These are phyloP conservation scores for Microbotryum intermedium DNA, from an alignment of 1,284 basidiomycete species.

Conservation along the genomic window DNA sequence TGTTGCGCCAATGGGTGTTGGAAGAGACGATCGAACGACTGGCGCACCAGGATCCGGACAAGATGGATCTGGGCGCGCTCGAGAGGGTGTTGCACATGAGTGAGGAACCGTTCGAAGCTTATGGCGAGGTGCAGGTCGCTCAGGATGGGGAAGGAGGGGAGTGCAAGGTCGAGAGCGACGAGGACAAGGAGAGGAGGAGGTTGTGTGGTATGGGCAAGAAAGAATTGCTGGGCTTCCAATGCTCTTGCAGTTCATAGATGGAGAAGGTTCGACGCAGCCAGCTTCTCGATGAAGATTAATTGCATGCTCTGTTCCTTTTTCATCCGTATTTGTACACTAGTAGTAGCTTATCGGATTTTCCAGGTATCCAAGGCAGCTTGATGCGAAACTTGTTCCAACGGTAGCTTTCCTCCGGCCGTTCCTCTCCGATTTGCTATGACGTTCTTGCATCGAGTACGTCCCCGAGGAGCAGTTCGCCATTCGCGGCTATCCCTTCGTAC, in stretches of 20 bases:
- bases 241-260: constrained; percentile 73
- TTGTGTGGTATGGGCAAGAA: constrained; percentile 69
- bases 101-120: constrained; percentile 63
- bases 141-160: constrained; percentile 38
- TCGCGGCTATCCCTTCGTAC: constrained; percentile 24
- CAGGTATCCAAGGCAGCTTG: too few species aligned
- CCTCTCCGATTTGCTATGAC: too few species aligned
- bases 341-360: too few species aligned
- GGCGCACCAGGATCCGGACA: constrained; percentile 45
- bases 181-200: constrained; percentile 61
- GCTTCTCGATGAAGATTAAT: not conserved
- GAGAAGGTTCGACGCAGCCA: not conserved
- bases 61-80: constrained; percentile 45
- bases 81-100: constrained; percentile 76
- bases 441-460: constrained; percentile 6
- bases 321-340: too few species aligned
- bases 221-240: constrained; percentile 78
- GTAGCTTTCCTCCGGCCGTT: too few species aligned
- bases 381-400: too few species aligned
- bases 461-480: constrained; percentile 21
- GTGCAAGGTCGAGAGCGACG: constrained; percentile 45
- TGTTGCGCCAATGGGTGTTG: constrained; percentile 83
- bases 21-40: constrained; percentile 74
- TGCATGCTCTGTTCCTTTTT: not conserved
- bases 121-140: constrained; percentile 58